Evolutionary conservation across 768 basidiomycete genomes (phyloP), one percentile per base, ranked within the genome.

Genomic region (Mycena venus): DNA sequence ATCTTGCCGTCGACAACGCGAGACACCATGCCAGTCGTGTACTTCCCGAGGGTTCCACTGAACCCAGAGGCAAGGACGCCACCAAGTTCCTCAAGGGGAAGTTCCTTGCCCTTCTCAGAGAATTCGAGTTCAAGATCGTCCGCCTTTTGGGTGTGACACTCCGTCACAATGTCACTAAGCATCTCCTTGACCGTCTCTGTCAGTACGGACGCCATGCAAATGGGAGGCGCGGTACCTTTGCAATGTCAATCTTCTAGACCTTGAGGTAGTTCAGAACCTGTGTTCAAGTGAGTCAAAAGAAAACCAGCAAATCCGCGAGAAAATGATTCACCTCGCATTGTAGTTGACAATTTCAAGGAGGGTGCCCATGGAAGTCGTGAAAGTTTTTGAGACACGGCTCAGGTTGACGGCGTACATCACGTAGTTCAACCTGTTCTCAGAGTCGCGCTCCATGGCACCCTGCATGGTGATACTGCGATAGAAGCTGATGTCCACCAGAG

Each of bases 401-500:
- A 98, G 98, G 83, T 99, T 99, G 78, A 98, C n/a, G n/a, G 98
- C 98, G 83, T 97, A 97, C 98, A 99, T 99, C 11, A 96, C 97
- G 79, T 99, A 99, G 82, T 97, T 96, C 29, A 96, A 98, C 42
- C 98, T 91, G 80, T 97, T 97, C 70, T 95, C 88, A 2, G 93
- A 88, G 81, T 99, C 98, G 36, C 98, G 96, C 84, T 98, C 96
- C 70, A 99, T 98, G 31, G 98, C 98, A 27, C 98, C 96, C 81
- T 99, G 98, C 98, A 99, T 99, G 40, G 98, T 99, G 81, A 99
- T 97, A 78, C 98, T 98, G 82, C 98, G 96, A 84, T 99, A 99
- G 90, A 99, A 99, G 31, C 99, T 98, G 80, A 99, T 96, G 78
- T 99, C 98, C 79, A 97, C 96, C 59, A 99, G 92, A 2, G 96